Conservation (phyloP, 2,329 filamentous ascomycete species). For the Pleomassaria siparia region DNA sequence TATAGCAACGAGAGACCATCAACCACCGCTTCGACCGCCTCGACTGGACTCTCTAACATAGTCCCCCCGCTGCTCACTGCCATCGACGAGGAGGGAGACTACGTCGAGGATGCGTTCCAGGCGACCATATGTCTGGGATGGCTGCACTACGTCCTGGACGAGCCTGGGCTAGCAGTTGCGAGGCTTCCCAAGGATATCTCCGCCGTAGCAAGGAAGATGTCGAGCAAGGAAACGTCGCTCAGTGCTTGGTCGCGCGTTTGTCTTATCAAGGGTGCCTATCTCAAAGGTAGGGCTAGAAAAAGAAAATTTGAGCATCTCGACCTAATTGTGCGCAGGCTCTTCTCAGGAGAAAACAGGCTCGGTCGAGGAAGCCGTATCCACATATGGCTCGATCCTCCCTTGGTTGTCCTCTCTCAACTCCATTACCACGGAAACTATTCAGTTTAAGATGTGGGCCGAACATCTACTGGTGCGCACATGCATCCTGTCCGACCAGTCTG, state of each 20-base stretch:
- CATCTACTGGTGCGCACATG: slow-evolving; percentile 74
- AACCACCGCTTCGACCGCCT: slow-evolving; percentile 43
- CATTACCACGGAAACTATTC: slow-evolving; percentile 50
- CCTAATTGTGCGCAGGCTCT: slow-evolving; percentile 40
- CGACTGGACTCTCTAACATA: slow-evolving; percentile 39
- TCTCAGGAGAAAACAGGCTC: slow-evolving; percentile 48
- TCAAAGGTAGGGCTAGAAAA: slow-evolving; percentile 62
- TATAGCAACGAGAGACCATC: slow-evolving; percentile 45
- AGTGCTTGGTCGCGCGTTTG: slow-evolving; percentile 82
- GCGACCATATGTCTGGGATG: slow-evolving; percentile 81
- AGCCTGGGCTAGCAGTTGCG: slow-evolving; percentile 63
- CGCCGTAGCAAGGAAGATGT: slow-evolving; percentile 24
- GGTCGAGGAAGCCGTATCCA: slow-evolving; percentile 61
- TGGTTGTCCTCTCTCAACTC: slow-evolving; percentile 61
- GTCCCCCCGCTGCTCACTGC: slow-evolving; percentile 45
- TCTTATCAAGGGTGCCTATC: slow-evolving; percentile 74
- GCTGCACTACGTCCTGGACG: slow-evolving; percentile 76
- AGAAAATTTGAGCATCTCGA: not conserved
- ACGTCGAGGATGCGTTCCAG: slow-evolving; percentile 66
- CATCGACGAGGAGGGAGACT: slow-evolving; percentile 43
- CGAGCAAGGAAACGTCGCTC: slow-evolving; percentile 42
- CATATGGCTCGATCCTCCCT: slow-evolving; percentile 67
- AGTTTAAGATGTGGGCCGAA: slow-evolving; percentile 78
- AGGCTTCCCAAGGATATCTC: slow-evolving; percentile 65
- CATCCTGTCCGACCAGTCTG: slow-evolving; percentile 64